These are phyloP conservation scores for Leptographium radiaticola DNA, from an alignment of 2,329 filamentous ascomycete genomes.

Conservation along the genomic window DNA sequence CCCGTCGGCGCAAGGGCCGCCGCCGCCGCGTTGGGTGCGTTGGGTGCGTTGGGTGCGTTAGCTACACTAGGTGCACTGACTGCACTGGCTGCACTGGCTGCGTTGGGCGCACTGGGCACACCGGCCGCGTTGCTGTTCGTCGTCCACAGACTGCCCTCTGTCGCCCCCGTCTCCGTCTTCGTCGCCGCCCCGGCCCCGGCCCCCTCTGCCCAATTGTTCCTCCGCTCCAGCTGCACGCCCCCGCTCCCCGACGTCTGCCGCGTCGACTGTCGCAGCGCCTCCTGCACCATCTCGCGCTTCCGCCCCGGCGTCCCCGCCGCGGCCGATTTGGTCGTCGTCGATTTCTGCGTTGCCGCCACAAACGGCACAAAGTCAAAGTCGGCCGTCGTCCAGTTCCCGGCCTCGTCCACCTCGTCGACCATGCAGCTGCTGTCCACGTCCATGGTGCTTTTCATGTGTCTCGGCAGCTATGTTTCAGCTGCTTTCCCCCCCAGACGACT, in stretches of 20 bases:
- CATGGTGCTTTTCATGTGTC: neutral
- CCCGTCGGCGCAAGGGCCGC: too few relatives aligned
- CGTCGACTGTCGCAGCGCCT: neutral
- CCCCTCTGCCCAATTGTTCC: too few relatives aligned
- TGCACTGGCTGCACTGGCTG: too few relatives aligned
- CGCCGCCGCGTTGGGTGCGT: too few relatives aligned
- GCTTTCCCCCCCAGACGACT: neutral
- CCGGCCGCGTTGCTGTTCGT: too few relatives aligned
- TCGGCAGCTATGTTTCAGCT: neutral
- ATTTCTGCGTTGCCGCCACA: neutral
- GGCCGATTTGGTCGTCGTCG: too few relatives aligned
- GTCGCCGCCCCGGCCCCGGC: too few relatives aligned
- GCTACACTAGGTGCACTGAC: too few relatives aligned
- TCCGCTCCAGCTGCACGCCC: neutral
- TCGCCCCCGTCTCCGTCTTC: too few relatives aligned
- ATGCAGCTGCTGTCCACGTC: slow-evolving; percentile 4
- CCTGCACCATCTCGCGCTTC: neutral
- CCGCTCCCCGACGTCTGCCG: neutral
- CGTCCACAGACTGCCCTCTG: too few relatives aligned
- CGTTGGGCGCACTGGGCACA: too few relatives aligned
- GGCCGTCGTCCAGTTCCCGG: slow-evolving; percentile 4
- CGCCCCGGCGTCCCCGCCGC: neutral
- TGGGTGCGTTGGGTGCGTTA: too few relatives aligned
- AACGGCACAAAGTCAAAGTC: neutral
- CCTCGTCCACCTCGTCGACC: neutral